Percentiles rank a stretch among this genome's conserved stretches.
Evolutionary conservation across 768 basidiomycete genomes (phyloP).

Genomic region (Pisolithus albus): DNA sequence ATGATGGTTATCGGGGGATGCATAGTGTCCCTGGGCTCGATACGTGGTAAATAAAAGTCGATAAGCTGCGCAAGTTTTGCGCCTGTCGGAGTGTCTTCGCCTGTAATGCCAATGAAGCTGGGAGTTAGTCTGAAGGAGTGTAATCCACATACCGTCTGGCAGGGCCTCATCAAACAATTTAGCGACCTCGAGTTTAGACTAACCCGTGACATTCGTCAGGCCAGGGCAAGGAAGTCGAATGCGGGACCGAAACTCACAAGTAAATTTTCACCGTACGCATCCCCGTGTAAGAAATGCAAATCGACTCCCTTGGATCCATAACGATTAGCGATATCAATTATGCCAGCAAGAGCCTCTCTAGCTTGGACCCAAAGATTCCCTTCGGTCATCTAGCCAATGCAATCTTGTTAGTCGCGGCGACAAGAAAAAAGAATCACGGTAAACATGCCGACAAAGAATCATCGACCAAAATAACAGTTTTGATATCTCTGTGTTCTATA

Average conservation of each 20-base stretch:
- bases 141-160: constrained; percentile 16
- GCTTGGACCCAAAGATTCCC: constrained; percentile 34
- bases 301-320: constrained; percentile 36
- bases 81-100: constrained; percentile 34
- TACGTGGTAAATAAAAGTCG: constrained; percentile 27
- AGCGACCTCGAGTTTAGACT: constrained; percentile 18
- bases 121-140: not conserved
- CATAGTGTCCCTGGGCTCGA: constrained; percentile 21
- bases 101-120: constrained; percentile 2
- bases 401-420: not conserved
- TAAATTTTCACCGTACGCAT: constrained; percentile 24
- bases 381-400: constrained; percentile 31
- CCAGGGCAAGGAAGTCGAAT: not conserved
- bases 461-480: constrained; percentile 36
- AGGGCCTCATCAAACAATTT: constrained; percentile 20
- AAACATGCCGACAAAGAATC: constrained; percentile 33
- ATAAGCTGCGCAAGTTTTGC: constrained; percentile 32
- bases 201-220: not conserved
- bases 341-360: constrained; percentile 35
- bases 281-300: constrained; percentile 36
- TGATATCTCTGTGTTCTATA: constrained; percentile 26
- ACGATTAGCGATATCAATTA: constrained; percentile 31
- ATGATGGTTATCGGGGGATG: constrained; percentile 33
- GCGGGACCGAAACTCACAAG: constrained; percentile 7
- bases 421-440: not conserved